phyloP scores from a whole-genome alignment of 2,329 filamentous ascomycete species.

The Magnaporthales sp. region DNA sequence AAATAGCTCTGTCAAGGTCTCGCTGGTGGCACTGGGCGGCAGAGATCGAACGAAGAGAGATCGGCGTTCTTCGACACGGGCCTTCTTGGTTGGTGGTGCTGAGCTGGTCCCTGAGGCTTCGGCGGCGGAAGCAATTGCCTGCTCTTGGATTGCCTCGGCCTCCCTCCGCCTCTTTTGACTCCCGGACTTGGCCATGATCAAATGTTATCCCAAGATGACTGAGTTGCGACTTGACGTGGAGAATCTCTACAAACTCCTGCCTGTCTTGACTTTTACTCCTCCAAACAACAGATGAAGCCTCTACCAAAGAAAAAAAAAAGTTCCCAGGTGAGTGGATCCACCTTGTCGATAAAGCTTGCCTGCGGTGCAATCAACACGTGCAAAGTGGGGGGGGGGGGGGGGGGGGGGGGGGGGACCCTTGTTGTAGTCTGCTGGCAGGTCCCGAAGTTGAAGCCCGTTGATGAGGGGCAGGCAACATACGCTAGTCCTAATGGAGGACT shows the following conservation, averaged over 20 bases:
- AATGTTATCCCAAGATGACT: not conserved
- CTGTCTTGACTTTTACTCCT: not conserved
- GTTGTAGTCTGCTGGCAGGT: not conserved
- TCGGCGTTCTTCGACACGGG: constrained; percentile 50
- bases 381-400: not conserved
- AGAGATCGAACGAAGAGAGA: constrained; percentile 90
- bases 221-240: not conserved
- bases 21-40: constrained; percentile 67
- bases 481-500: constrained; percentile 5
- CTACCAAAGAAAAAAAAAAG: constrained; percentile 1
- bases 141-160: constrained; percentile 21
- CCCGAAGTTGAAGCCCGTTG: not conserved
- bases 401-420: not conserved
- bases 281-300: not conserved
- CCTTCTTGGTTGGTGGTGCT: constrained; percentile 39
- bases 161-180: constrained; percentile 26
- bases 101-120: constrained; percentile 13
- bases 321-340: not conserved
- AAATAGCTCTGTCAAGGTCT: constrained; percentile 79
- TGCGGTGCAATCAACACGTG: constrained; percentile 4
- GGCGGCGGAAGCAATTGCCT: constrained; percentile 5
- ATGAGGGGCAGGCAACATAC: not conserved
- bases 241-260: not conserved
- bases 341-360: constrained; percentile 1
- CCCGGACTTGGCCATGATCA: constrained; percentile 16